phyloP scores from a whole-genome alignment of 495 filamentous ascomycete genomes.

The Penicillium manginii region DNA sequence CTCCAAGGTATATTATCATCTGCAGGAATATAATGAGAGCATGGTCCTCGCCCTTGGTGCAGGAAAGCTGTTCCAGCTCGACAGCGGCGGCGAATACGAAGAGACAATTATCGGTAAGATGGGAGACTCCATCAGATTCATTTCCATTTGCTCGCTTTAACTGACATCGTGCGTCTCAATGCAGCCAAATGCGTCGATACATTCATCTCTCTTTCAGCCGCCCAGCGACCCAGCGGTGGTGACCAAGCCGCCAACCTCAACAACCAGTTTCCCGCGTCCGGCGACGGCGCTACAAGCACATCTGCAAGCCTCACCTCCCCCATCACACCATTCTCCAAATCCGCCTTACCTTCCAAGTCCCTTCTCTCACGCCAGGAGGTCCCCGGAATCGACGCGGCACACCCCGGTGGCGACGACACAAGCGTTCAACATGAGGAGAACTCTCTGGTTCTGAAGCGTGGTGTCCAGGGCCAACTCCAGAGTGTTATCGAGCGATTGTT shows the following conservation, averaged over 20 bases:
- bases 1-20: constrained; percentile 97
- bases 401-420: constrained; percentile 57
- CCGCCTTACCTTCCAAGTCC: constrained; percentile 86
- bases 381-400: constrained; percentile 57
- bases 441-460: constrained; percentile 56
- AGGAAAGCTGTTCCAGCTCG: constrained; percentile 91
- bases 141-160: not conserved
- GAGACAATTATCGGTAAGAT: constrained; percentile 86
- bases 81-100: constrained; percentile 92
- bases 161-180: not conserved
- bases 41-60: constrained; percentile 98
- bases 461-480: constrained; percentile 74
- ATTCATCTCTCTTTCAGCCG: constrained; percentile 84
- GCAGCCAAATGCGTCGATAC: constrained; percentile 93
- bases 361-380: constrained; percentile 82
- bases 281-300: constrained; percentile 65
- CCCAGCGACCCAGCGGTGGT: constrained; percentile 61
- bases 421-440: constrained; percentile 56
- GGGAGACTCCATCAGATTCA: not conserved
- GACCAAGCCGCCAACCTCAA: constrained; percentile 68
- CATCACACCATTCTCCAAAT: constrained; percentile 92
- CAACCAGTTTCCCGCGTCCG: constrained; percentile 68
- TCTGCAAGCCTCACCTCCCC: constrained; percentile 78
- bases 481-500: constrained; percentile 85
- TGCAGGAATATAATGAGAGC: constrained; percentile 98